Evolutionary conservation across 305 asterid species (phyloP).

Genomic region (Nicotiana rustica): DNA sequence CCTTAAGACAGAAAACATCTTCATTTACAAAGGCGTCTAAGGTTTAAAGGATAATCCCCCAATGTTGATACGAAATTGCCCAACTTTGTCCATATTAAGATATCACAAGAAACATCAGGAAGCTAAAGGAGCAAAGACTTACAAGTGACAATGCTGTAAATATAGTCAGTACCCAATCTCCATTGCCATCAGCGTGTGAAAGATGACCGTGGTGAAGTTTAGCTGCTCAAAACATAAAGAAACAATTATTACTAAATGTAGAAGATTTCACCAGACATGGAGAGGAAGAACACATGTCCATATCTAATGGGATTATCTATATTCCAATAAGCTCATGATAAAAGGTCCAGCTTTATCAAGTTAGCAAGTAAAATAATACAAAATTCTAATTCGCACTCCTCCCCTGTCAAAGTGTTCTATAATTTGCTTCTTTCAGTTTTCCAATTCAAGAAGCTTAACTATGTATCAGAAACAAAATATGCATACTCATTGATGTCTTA

Average conservation of each 20-base stretch:
- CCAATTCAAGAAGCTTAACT: slow-evolving; percentile 20
- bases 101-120: slow-evolving; percentile 26
- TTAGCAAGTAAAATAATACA: slow-evolving; percentile 19
- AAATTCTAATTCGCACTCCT: neutral
- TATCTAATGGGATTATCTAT: neutral
- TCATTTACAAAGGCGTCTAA: neutral
- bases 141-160: slow-evolving; percentile 91
- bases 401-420: neutral
- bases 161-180: slow-evolving; percentile 97
- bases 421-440: slow-evolving; percentile 7
- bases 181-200: slow-evolving; percentile 91
- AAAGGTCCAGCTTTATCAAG: neutral
- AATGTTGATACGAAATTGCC: neutral
- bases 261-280: slow-evolving; percentile 30
- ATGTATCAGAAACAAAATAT: slow-evolving; percentile 2
- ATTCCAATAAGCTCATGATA: slow-evolving; percentile 16
- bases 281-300: neutral
- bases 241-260: slow-evolving; percentile 42
- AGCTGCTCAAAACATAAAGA: slow-evolving; percentile 54
- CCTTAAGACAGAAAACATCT: slow-evolving; percentile 6
- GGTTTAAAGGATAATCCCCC: slow-evolving; percentile 12
- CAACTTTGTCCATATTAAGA: neutral
- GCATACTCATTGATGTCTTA: slow-evolving; percentile 25
- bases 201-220: slow-evolving; percentile 93
- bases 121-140: slow-evolving; percentile 43